Evolutionary conservation across 352 stramenopile species (phyloP).

Genomic region (Pythium periplocum): DNA sequence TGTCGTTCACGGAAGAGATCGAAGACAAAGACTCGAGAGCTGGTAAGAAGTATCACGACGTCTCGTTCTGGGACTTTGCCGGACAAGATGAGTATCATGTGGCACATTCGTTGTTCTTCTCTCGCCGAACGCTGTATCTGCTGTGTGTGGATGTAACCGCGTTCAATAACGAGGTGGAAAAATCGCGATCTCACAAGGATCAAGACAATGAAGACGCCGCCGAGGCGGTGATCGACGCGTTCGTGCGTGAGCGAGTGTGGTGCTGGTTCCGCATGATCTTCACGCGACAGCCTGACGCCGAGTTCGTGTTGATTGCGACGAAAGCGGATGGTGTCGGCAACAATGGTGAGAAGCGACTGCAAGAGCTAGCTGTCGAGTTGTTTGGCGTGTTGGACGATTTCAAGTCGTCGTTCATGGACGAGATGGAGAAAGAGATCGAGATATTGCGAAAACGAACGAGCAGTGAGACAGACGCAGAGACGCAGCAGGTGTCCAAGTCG

Average conservation of each 20-base stretch:
- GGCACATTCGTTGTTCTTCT: conserved; percentile 14
- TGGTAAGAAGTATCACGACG: conserved; percentile 1
- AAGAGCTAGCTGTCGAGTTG: no score
- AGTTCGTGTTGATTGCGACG: conserved; percentile 12
- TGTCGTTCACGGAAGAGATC: conserved; percentile 7
- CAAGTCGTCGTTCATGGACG: no score
- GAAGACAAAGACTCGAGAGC: neutral
- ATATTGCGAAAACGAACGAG: no score
- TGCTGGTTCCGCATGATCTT: conserved; percentile 8
- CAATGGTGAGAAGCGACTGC: no score
- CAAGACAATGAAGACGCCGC: neutral
- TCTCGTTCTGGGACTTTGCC: conserved; percentile 17
- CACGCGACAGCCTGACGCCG: conserved; percentile 8
- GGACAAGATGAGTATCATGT: conserved; percentile 11
- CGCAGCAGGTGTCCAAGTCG: no score
- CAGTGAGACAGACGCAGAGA: no score
- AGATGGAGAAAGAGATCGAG: no score
- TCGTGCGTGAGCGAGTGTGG: conserved; percentile 1
- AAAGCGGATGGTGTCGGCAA: conserved; percentile 3
- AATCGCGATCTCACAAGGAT: neutral
- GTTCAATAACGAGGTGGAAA: conserved; percentile 1
- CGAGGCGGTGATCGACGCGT: conserved; percentile 4
- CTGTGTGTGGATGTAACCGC: conserved; percentile 10
- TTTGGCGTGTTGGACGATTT: no score
- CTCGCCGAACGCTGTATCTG: conserved; percentile 6